phyloP scores from a whole-genome alignment of 768 basidiomycete genomes.

The Fistulinella prunicolor region DNA sequence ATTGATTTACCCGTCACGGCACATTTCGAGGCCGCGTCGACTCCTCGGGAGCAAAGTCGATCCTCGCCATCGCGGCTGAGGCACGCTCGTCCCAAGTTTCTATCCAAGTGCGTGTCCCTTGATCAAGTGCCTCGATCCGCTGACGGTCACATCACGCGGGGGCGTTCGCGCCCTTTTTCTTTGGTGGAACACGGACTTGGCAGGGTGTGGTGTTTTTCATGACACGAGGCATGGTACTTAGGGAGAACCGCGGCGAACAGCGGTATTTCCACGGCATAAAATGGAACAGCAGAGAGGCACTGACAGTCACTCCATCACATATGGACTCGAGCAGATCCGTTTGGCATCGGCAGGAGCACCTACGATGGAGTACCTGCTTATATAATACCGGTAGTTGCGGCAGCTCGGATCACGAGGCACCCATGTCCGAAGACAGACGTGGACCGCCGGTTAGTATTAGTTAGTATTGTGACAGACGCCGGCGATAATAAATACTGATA shows the following conservation, averaged over 20 bases:
- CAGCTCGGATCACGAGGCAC: constrained; percentile 26
- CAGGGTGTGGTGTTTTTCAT: constrained; percentile 17
- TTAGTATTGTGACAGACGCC: too few relatives aligned
- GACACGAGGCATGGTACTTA: constrained; percentile 5
- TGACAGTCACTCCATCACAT: too few relatives aligned
- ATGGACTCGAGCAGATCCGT: too few relatives aligned
- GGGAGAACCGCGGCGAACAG: background rate
- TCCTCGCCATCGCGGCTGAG: constrained; percentile 37
- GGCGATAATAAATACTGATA: too few relatives aligned
- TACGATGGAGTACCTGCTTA: too few relatives aligned
- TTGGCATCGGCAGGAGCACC: too few relatives aligned
- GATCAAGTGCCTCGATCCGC: constrained; percentile 11
- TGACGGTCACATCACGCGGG: constrained; percentile 3
- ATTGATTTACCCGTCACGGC: constrained; percentile 34
- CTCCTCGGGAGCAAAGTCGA: constrained; percentile 23
- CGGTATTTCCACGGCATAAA: background rate
- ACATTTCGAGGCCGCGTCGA: constrained; percentile 40
- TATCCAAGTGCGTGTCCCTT: constrained; percentile 10
- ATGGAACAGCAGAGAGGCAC: background rate
- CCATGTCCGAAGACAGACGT: constrained; percentile 9
- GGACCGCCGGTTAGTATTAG: constrained; percentile 17
- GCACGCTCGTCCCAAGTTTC: constrained; percentile 21
- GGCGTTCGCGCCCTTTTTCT: constrained; percentile 5
- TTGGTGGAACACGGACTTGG: constrained; percentile 12
- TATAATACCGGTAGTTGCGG: constrained; percentile 29